Percentiles rank a stretch among this genome's conserved stretches.
These are phyloP conservation scores for Mycena capillaripes DNA, from an alignment of 768 basidiomycete species.

Conservation along the genomic window DNA sequence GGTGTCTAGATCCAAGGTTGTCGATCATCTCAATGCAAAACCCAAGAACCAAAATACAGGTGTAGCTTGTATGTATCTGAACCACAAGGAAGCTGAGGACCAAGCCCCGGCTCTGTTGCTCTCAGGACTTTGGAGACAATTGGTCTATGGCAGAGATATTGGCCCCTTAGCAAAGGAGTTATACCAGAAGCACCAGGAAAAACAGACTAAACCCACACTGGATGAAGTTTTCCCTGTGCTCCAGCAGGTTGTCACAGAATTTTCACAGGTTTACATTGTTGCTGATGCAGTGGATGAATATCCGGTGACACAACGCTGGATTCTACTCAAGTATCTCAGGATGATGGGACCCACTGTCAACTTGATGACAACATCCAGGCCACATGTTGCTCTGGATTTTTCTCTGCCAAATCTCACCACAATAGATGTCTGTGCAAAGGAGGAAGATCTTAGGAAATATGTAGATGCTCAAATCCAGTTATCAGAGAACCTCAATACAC, in stretches of 20 bases:
- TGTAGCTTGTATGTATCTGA: conserved; percentile 1
- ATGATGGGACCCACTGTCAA: neutral
- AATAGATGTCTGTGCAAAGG: neutral
- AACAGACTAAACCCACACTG: neutral
- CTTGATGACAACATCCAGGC: neutral
- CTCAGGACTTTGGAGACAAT: neutral
- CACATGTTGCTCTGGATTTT: neutral
- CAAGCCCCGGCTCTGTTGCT: too few relatives aligned
- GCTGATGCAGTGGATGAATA: neutral
- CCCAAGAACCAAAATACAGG: neutral
- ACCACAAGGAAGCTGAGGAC: too few relatives aligned
- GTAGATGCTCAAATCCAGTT: neutral
- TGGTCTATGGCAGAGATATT: neutral
- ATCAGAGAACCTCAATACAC: neutral
- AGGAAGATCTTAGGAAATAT: neutral
- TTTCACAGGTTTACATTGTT: neutral
- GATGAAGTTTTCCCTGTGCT: neutral
- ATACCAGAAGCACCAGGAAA: neutral
- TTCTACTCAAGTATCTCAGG: neutral
- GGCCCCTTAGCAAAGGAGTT: neutral
- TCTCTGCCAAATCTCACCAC: neutral
- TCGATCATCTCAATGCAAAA: neutral
- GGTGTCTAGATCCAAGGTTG: neutral
- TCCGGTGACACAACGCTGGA: neutral
- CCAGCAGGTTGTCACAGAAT: neutral